Base-by-base conservation (phyloP, 169 alveolate species). In the Plasmodium gaboni region DNA sequence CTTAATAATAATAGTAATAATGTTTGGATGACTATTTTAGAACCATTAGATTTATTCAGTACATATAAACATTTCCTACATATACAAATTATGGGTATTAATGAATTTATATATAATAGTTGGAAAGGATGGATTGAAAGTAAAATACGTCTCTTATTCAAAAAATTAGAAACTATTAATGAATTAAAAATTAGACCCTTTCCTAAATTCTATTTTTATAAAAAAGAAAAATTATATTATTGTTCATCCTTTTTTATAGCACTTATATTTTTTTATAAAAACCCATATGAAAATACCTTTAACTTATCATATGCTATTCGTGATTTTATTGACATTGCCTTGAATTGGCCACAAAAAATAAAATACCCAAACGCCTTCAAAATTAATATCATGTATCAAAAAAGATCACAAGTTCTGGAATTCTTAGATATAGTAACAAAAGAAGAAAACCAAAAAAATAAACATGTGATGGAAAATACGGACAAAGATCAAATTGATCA, bases 61-160 rank as follows among this genome's bases (percentile, higher is more conserved):
- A 69, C 93, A 7, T 94, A 93, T 89, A 94, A 92, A 64, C 97
- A 95, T 71, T 95, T 95, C 72, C 83, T 95, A 12, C 96, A 93
- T 28, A 94, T 95, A 22, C 95, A 94, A 68, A 94, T 94, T 72
- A 68, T 94, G 72, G 97, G 95, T 17, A 85, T 93, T 7, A 73
- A 74, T 53, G 97, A 95, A 53, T 94, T 91, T 28, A 97, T 94
- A 44, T 94, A 94, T 72, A 90, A 92, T 67, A 91, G 83, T 71
- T 95, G 97, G 97, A 93, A 94, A 50, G 97, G 97, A 1, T 95
- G 97, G 97, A 95, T 95, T 42, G 97, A 95, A 68, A 94, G 97
- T 68, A 87, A 96, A 74, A 88, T 95, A 74, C 78, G 97, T 38
- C 85, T 95, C 38, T 88, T 95, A 48, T 94, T 95, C 19, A 93